These are phyloP conservation scores for Suillus americanus DNA, from an alignment of 768 basidiomycete species.

Conservation along the genomic window DNA sequence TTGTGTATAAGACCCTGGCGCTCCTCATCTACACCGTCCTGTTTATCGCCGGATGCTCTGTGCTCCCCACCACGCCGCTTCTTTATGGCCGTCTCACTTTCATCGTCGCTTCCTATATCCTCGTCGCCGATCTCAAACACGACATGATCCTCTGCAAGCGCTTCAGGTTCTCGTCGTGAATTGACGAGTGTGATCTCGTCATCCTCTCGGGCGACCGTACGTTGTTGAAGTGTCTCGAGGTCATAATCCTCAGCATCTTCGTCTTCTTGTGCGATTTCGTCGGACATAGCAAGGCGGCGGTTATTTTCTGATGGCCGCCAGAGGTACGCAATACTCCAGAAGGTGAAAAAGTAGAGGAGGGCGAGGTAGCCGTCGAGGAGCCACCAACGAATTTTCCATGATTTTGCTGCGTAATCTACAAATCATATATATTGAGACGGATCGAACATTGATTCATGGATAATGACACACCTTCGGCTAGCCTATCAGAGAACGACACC, in stretches of 20 bases:
- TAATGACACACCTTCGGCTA: conserved; percentile 72
- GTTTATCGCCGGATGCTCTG: conserved; percentile 49
- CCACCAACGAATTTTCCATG: conserved; percentile 94
- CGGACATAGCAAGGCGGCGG: conserved; percentile 91
- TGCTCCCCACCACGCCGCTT: conserved; percentile 41
- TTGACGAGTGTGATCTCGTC: conserved; percentile 75
- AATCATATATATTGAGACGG: conserved; percentile 3
- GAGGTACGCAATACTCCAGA: conserved; percentile 78
- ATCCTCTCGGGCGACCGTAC: conserved; percentile 51
- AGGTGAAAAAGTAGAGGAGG: conserved; percentile 81
- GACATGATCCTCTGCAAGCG: conserved; percentile 63
- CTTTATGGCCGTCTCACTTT: conserved; percentile 50
- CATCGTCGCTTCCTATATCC: conserved; percentile 64
- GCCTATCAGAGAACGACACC: conserved; percentile 85
- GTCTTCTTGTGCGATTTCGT: conserved; percentile 94
- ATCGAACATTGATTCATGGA: conserved; percentile 6
- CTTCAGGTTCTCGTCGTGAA: conserved; percentile 46
- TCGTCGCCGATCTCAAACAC: conserved; percentile 94
- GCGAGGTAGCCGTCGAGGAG: conserved; percentile 93
- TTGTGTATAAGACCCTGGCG: conserved; percentile 62
- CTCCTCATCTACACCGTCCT: conserved; percentile 51
- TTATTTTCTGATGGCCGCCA: conserved; percentile 95
- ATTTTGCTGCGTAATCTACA: conserved; percentile 86
- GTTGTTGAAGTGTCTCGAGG: conserved; percentile 68
- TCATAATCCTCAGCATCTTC: conserved; percentile 94